Evolutionary conservation across 164 flowering plant genomes (phyloP), one percentile per base, ranked within the genome.

Genomic region (Hamamelis virginiana): DNA sequence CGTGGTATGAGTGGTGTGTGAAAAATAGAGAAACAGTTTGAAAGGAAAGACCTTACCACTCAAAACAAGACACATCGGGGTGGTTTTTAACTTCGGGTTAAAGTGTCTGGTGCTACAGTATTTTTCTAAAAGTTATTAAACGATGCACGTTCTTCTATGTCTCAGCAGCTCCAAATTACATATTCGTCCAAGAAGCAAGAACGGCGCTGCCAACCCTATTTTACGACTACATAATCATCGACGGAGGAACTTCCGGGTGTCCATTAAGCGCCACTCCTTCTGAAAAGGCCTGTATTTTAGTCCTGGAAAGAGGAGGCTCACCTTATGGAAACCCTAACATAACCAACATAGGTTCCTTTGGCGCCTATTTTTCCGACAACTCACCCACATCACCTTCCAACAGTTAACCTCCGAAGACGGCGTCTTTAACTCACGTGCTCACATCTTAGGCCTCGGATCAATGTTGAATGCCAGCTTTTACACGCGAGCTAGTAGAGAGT

Each of bases 201-300:
- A 43, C 76, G 11, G 89, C 96, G 1, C 91, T 91, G 0, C 63
- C 68, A 4, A 5, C 70, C 1, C 25, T 68, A 0, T 74, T 47
- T 75, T 87, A 80, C 58, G 95, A 91, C 70, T 93, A 93, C 86
- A 88, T 93, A 43, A 66, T 93, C 61, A 52, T 91, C 18, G 98
- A 97, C 0, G 98, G 97, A 15, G 98, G 98, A 45, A 89, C 98
- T 0, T 74, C 91, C 0, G 98, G 97, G 15, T 93, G 97, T 56
- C 84, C 95, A 0, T 33, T 93, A 19, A 92, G 95, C 0, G 94
- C 98, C 4, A 93, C 98, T 0, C 95, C 91, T 3, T 91, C 98
- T 0, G 74, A 77, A 44, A 72, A 71, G 23, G 80, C 81, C 22
- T 80, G 56, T 3, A 95, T 93, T 5, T 51, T 91, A 13, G 45